Conservation (phyloP, 371 early-diverging fungal species). For the Coemansia sp. region DNA sequence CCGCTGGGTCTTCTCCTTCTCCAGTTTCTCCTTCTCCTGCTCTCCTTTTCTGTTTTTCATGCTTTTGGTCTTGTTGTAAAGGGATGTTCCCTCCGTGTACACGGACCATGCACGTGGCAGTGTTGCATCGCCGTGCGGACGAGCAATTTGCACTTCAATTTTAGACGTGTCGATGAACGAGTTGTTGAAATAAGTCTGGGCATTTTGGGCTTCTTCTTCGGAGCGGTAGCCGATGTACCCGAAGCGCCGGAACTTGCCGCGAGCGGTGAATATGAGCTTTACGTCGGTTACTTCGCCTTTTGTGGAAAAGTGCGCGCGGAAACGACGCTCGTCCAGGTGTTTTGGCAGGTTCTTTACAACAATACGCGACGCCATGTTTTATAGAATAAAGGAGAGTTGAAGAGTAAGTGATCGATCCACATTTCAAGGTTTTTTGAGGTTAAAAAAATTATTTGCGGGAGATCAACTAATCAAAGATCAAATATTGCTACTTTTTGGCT, state of each 20-base stretch:
- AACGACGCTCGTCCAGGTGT: slow-evolving; percentile 76
- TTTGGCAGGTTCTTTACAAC: slow-evolving; percentile 94
- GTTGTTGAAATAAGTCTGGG: slow-evolving; percentile 80
- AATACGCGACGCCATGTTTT: slow-evolving; percentile 55
- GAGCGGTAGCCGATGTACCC: slow-evolving; percentile 89
- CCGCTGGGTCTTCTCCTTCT: slow-evolving; percentile 24
- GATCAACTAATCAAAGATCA: neutral
- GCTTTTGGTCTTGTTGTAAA: slow-evolving; percentile 48
- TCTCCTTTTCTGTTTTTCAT: slow-evolving; percentile 19
- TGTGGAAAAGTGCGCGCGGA: slow-evolving; percentile 81
- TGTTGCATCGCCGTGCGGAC: slow-evolving; percentile 61
- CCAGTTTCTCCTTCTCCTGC: slow-evolving; percentile 44
- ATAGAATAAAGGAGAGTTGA: neutral
- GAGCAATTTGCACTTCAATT: slow-evolving; percentile 84
- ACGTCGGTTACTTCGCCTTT: slow-evolving; percentile 90
- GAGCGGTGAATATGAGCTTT: slow-evolving; percentile 74
- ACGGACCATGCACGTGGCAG: slow-evolving; percentile 91
- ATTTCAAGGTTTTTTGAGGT: neutral
- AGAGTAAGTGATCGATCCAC: neutral
- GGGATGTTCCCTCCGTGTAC: slow-evolving; percentile 76
- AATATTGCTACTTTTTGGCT: slow-evolving; percentile 1
- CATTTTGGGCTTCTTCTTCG: slow-evolving; percentile 79
- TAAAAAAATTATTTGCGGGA: slow-evolving; percentile 7
- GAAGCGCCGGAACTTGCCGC: slow-evolving; percentile 82
- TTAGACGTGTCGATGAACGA: slow-evolving; percentile 88